A percentile compares a stretch with the other conserved stretches of the same genome.
These are phyloP conservation scores for Colletotrichum tropicale DNA, from an alignment of 2,329 filamentous ascomycete genomes.

Conservation along the genomic window DNA sequence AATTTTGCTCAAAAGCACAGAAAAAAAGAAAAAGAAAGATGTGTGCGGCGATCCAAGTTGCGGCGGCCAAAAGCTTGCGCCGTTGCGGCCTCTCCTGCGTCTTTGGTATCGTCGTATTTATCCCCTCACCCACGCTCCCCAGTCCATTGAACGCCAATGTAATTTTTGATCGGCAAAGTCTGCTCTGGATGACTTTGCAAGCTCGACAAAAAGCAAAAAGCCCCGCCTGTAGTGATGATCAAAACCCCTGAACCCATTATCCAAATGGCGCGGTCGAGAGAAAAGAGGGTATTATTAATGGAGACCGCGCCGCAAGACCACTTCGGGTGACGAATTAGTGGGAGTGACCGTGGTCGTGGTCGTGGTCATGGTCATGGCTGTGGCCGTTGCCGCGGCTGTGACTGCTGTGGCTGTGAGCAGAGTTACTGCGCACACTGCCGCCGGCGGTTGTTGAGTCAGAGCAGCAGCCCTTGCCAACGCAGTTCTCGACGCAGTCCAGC, in stretches of 20 bases:
- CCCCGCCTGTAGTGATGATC: neutral
- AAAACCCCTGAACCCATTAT: neutral
- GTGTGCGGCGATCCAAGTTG: neutral
- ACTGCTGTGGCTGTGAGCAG: slow-evolving; percentile 29
- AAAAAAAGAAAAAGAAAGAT: neutral
- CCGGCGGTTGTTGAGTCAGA: slow-evolving; percentile 32
- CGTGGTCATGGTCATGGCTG: neutral
- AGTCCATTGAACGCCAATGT: slow-evolving; percentile 3
- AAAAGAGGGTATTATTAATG: neutral
- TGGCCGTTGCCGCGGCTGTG: slow-evolving; percentile 25
- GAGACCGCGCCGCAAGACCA: neutral
- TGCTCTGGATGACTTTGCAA: neutral
- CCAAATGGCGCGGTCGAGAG: neutral
- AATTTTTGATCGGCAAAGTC: neutral
- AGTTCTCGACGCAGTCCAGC: slow-evolving; percentile 57
- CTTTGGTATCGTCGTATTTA: neutral
- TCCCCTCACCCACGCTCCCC: neutral
- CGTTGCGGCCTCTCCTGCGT: neutral
- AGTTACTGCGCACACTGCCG: slow-evolving; percentile 35
- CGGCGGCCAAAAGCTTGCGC: neutral
- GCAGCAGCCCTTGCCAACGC: slow-evolving; percentile 51
- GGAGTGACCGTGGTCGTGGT: slow-evolving; percentile 8
- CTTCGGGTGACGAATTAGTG: neutral
- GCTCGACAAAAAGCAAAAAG: neutral
- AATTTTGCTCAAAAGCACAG: neutral